Evolutionary conservation across 805 yeast species (phyloP).

Genomic region (Cyberlindnera galapagoensis): DNA sequence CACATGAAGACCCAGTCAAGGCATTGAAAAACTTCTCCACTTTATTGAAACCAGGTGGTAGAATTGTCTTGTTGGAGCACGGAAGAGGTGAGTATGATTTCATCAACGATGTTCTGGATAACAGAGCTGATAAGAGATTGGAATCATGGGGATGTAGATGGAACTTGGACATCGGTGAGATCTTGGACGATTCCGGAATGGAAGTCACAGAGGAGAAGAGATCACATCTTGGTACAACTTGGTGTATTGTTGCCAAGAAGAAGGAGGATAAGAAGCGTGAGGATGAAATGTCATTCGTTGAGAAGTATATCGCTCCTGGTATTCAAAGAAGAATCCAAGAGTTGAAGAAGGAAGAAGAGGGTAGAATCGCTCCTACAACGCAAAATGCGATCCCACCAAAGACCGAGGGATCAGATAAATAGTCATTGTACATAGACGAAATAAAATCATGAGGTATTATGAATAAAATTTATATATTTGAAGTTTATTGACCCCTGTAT

Average conservation of each 20-base stretch:
- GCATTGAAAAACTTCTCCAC: conserved; percentile 70
- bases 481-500: conserved; percentile 65
- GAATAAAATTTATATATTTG: too few relatives aligned
- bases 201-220: conserved; percentile 76
- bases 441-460: background rate
- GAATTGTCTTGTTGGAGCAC: conserved; percentile 83
- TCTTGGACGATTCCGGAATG: conserved; percentile 77
- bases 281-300: conserved; percentile 42
- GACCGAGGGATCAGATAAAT: too few relatives aligned
- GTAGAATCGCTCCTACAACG: background rate
- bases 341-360: conserved; percentile 10
- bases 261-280: conserved; percentile 54
- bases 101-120: conserved; percentile 75
- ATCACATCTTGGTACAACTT: conserved; percentile 88
- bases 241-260: conserved; percentile 72
- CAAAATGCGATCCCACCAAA: too few relatives aligned
- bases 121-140: conserved; percentile 75
- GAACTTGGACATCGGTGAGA: conserved; percentile 89
- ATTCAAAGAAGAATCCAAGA: conserved; percentile 24
- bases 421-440: background rate
- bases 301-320: conserved; percentile 40
- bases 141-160: conserved; percentile 96
- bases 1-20: conserved; percentile 86
- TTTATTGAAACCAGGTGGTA: conserved; percentile 82
- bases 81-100: conserved; percentile 81